Evolutionary conservation across 495 filamentous ascomycete species (phyloP), one percentile per base, ranked within the genome.

Genomic region (Parachaetomium inaequale): DNA sequence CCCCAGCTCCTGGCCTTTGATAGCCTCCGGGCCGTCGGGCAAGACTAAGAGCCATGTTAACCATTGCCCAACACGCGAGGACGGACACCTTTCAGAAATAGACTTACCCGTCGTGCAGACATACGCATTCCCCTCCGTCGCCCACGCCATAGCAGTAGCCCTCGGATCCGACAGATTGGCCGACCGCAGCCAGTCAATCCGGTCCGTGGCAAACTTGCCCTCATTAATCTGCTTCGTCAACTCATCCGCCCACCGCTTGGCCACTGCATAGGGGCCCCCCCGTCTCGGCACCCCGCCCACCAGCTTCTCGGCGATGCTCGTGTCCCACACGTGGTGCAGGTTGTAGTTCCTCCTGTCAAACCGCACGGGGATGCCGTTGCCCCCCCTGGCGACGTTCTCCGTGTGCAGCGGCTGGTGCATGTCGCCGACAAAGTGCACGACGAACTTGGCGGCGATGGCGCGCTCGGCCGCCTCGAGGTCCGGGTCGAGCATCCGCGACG

Each of bases 361-460:
- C 26, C 66, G 70, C 6, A 88, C 86, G 31, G 73, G 64, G 63
- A 88, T 87, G 15, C 76, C 77, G 64, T 88, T 88, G 0, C 86
- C 86, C 55, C 86, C 86, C 26, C 79, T 70, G 0, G 76, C 80
- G 2, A 86, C 77, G 52, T 84, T 75, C 68, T 88, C 86, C 40
- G 76, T 81, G 67, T 88, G 86, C 49, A 88, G 73, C 17, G 86
- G 86, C 71, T 88, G 86, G 63, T 86, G 83, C 59, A 88, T 83
- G 63, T 88, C 86, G 49, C 85, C 85, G 28, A 87, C 68, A 63
- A 88, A 87, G 59, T 87, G 86, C 29, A 88, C 68, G 54, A 89
- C 76, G 64, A 85, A 88, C 69, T 85, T 85, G 54, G 86, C 77
- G 0, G 85, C 83, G 61, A 84, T 75, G 25, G 69, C 67, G 32